Evolutionary conservation across 2,329 filamentous ascomycete genomes (phyloP).

Genomic region (Decorospora gaudefroyi): DNA sequence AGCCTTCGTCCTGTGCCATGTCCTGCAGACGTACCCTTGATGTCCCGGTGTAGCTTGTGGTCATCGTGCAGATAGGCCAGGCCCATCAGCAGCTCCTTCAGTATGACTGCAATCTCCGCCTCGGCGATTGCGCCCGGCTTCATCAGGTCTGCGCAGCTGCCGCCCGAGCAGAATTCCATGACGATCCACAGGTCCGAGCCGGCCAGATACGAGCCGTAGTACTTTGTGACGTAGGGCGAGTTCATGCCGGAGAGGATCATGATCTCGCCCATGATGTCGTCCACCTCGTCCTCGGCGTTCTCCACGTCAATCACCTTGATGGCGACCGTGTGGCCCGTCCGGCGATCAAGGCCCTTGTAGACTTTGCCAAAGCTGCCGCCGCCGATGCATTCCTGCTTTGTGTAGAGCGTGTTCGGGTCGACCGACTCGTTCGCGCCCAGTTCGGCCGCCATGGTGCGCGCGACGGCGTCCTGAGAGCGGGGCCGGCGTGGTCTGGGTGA

Average conservation of each 20-base stretch:
- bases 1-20: no score
- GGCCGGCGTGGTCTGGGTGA: background rate
- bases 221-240: slow-evolving; percentile 95
- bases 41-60: slow-evolving; percentile 94
- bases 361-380: slow-evolving; percentile 98
- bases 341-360: slow-evolving; percentile 96
- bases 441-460: slow-evolving; percentile 32
- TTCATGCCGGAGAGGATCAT: slow-evolving; percentile 94
- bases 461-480: background rate
- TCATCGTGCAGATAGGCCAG: slow-evolving; percentile 92
- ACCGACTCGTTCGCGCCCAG: slow-evolving; percentile 57
- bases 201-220: slow-evolving; percentile 95
- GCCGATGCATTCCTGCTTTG: slow-evolving; percentile 73
- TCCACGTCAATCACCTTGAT: slow-evolving; percentile 99
- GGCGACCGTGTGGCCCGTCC: slow-evolving; percentile 88
- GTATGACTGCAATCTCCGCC: slow-evolving; percentile 95
- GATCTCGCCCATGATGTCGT: slow-evolving; percentile 99
- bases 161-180: slow-evolving; percentile 98
- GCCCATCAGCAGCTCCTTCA: slow-evolving; percentile 85
- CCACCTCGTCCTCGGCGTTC: slow-evolving; percentile 97
- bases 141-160: slow-evolving; percentile 94
- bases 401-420: slow-evolving; percentile 90
- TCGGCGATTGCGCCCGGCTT: slow-evolving; percentile 90
- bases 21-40: slow-evolving; percentile 71
- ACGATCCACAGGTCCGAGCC: slow-evolving; percentile 98